Percentiles rank a stretch among this genome's conserved stretches.
Conservation (phyloP, 371 early-diverging fungal species). For the Lichtheimia ramosa region DNA sequence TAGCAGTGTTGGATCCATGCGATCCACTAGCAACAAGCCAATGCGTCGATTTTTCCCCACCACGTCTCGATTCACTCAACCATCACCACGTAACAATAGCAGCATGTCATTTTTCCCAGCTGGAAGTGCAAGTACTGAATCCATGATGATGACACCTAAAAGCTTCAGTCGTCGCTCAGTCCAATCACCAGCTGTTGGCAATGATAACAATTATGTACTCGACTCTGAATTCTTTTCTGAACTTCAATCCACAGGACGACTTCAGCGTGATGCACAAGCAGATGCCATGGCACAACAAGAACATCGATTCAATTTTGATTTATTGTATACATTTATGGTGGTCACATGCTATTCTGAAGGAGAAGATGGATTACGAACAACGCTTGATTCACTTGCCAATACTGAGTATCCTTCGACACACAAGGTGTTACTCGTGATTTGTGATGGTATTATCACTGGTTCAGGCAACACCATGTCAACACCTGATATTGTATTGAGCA, state of each 20-base stretch:
- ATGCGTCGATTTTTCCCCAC: conserved; percentile 40
- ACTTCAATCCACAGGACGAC: conserved; percentile 8
- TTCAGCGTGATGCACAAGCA: conserved; percentile 14
- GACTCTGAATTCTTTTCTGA: conserved; percentile 18
- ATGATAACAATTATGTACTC: conserved; percentile 4
- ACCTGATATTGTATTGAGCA: conserved; percentile 70
- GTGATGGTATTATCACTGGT: conserved; percentile 79
- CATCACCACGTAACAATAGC: conserved; percentile 15
- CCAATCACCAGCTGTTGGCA: neutral
- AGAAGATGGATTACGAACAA: conserved; percentile 78
- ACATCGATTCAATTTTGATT: conserved; percentile 50
- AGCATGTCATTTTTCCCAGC: neutral
- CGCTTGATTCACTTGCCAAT: conserved; percentile 85
- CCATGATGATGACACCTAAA: neutral
- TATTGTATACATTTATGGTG: conserved; percentile 55
- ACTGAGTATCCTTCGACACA: conserved; percentile 82
- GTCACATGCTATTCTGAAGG: conserved; percentile 88
- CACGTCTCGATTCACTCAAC: conserved; percentile 48
- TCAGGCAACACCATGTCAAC: conserved; percentile 69
- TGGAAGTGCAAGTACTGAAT: neutral
- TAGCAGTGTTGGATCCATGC: conserved; percentile 4
- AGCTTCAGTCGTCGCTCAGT: neutral
- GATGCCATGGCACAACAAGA: conserved; percentile 25
- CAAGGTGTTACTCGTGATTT: conserved; percentile 83
- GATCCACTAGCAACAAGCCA: conserved; percentile 9